These are phyloP conservation scores for Cladobotryum mycophilum DNA, from an alignment of 2,329 filamentous ascomycete genomes.

Conservation along the genomic window DNA sequence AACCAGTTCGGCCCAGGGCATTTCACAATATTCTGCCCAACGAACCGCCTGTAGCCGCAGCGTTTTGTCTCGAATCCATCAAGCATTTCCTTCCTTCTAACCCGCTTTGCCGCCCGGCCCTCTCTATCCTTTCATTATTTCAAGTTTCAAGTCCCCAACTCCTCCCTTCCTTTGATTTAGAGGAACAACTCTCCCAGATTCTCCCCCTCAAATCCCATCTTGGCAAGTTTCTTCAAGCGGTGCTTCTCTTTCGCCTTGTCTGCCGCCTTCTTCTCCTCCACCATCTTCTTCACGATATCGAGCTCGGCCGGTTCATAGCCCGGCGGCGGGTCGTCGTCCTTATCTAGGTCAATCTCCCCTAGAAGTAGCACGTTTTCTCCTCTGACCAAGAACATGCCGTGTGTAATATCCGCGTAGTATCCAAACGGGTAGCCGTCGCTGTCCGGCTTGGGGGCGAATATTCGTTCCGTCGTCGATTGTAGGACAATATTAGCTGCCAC, in stretches of 20 bases:
- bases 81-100: background rate
- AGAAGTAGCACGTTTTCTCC: conserved; percentile 96
- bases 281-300: conserved; percentile 64
- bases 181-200: conserved; percentile 68
- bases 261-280: conserved; percentile 62
- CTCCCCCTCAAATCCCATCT: conserved; percentile 83
- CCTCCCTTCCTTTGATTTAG: conserved; percentile 31
- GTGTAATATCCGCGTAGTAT: conserved; percentile 76
- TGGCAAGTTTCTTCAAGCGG: conserved; percentile 63
- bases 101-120: background rate
- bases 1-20: conserved; percentile 29
- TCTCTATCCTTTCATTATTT: background rate
- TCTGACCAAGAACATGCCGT: conserved; percentile 84
- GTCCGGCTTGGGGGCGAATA: conserved; percentile 58
- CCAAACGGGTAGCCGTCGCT: conserved; percentile 30
- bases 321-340: conserved; percentile 80
- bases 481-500: conserved; percentile 81
- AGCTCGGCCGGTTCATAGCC: conserved; percentile 61
- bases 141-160: background rate
- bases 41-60: conserved; percentile 20
- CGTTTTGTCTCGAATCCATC: background rate
- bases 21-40: conserved; percentile 61
- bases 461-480: conserved; percentile 83
- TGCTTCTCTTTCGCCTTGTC: conserved; percentile 70
- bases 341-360: conserved; percentile 94